Evolutionary conservation across 768 basidiomycete genomes (phyloP).

Genomic region (Tephrocybe sp.): DNA sequence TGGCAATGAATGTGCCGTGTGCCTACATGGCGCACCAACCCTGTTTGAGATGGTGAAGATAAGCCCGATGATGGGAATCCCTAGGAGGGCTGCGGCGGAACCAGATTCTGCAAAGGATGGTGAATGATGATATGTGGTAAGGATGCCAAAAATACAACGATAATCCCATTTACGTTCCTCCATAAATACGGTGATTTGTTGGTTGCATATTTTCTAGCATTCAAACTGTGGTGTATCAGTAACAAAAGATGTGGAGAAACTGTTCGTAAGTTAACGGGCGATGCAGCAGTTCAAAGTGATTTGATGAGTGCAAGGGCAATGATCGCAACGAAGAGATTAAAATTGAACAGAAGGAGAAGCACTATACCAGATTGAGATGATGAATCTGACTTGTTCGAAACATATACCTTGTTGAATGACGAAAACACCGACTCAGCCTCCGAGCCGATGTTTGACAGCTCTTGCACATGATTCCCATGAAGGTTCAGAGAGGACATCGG

Average conservation of each 20-base stretch:
- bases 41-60: constrained; percentile 85
- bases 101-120: constrained; percentile 67
- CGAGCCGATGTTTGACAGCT: constrained; percentile 32
- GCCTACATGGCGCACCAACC: constrained; percentile 97
- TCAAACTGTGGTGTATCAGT: constrained; percentile 56
- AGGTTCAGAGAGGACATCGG: constrained; percentile 32
- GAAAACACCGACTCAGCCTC: constrained; percentile 39
- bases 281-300: constrained; percentile 69
- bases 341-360: constrained; percentile 57
- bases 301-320: constrained; percentile 63
- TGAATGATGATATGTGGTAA: neutral
- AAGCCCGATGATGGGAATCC: constrained; percentile 78
- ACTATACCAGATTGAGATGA: constrained; percentile 30
- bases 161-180: constrained; percentile 94
- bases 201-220: constrained; percentile 75
- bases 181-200: constrained; percentile 73
- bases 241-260: neutral
- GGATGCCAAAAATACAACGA: constrained; percentile 44
- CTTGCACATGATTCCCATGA: constrained; percentile 26
- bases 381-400: too few relatives aligned
- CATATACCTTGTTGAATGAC: constrained; percentile 46
- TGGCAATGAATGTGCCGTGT: constrained; percentile 45
- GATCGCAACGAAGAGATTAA: constrained; percentile 73
- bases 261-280: constrained; percentile 53
- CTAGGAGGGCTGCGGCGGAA: constrained; percentile 75